These are phyloP conservation scores for Ceratocystis alfenasii DNA, from an alignment of 2,329 filamentous ascomycete species.

Conservation along the genomic window DNA sequence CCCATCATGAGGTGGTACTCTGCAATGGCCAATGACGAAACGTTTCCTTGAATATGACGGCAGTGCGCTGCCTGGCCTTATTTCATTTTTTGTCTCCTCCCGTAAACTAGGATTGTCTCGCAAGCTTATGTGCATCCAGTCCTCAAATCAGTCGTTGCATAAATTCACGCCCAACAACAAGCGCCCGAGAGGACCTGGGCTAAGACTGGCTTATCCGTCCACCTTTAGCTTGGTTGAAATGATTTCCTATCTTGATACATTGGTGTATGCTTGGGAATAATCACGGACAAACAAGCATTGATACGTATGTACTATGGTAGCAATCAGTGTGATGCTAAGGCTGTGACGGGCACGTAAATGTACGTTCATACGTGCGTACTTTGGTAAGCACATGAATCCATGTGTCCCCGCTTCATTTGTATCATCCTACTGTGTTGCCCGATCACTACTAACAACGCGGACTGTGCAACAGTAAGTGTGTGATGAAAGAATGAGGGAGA, in stretches of 20 bases:
- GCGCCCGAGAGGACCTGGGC: not conserved
- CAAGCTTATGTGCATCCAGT: not conserved
- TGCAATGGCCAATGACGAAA: slow-evolving; percentile 13
- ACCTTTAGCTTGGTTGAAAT: not conserved
- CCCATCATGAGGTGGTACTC: slow-evolving; percentile 15
- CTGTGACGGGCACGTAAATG: not conserved
- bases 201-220: not conserved
- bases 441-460: no score
- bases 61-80: not conserved
- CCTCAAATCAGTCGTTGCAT: not conserved
- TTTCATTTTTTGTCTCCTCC: not conserved
- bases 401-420: not conserved
- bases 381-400: not conserved
- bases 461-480: no score
- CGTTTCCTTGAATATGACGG: not conserved
- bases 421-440: no score
- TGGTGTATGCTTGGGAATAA: not conserved
- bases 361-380: not conserved
- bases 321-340: not conserved
- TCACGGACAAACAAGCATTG: not conserved
- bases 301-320: not conserved
- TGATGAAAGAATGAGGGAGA: no score
- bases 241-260: not conserved
- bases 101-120: not conserved
- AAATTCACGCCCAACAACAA: not conserved